Evolutionary conservation across 306 rosid genomes (phyloP), one percentile per base, ranked within the genome.

Genomic region (Begonia fuchsioides): DNA sequence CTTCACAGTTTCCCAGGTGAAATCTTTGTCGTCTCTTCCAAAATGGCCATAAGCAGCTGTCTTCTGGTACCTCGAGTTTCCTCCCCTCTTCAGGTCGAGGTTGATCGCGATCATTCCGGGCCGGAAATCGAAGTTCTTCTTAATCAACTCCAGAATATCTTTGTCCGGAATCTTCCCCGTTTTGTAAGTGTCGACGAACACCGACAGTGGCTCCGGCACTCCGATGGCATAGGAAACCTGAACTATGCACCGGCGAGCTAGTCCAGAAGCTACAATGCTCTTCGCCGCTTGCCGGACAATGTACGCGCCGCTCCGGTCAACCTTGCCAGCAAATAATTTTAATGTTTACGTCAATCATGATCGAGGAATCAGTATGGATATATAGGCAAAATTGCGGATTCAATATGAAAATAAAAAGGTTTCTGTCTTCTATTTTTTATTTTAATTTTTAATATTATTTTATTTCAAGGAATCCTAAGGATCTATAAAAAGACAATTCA

Each of bases 141-240:
- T 66, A 39, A 82, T 82, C 50, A 82, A 57, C 46, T 16, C 75
- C 68, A 82, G 48, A 19, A 82, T 78, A 13, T 82, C 84, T 18
- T 17, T 64, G 54, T 82, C 93, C 3, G 79, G 66, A 51, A 82
- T 71, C 70, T 68, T 78, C 12, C 93, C 87, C 0, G 87, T 82
- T 64, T 68, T 78, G 67, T 78, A 73, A 43, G 74, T 60, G 49
- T 82, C 81, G 9, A 82, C 93, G 41, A 68, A 82, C 32, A 82
- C 84, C 1, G 87, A 82, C 14, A 82, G 57, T 15, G 87, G 84
- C 14, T 82, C 93, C 9, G 83, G 83, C 53, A 82, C 93, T 4
- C 93, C 87, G 32, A 82, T 82, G 11, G 93, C 93, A 58, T 78
- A 82, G 49, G 93, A 82, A 68, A 82, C 93, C 77, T 78, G 93